Evolutionary conservation across 139 green algal species (phyloP), one percentile per base, ranked within the genome.

Genomic region (Deuterostichococcus epilithicus): DNA sequence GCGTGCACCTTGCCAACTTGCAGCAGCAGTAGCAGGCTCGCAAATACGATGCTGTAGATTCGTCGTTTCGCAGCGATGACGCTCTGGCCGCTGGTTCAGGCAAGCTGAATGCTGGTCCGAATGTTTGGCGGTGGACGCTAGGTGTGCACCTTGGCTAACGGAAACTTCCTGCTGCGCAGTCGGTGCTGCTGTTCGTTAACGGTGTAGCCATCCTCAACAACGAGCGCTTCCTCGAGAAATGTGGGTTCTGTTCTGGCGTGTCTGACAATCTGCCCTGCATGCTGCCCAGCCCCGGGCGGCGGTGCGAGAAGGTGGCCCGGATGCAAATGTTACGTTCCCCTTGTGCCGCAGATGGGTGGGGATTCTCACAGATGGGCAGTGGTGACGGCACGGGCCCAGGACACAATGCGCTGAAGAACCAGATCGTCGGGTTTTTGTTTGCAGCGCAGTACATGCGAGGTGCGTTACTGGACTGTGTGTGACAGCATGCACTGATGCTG

Each of bases 201-300:
- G 91, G 88, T 1, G 80, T 96, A 0, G 93, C 92, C 0, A 83
- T 98, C 1, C 79, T 98, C 0, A 97, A 98, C 81, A 97, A 98
- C 60, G 89, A 97, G 2, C 82, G 94, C 0, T 98, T 98, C 72
- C 75, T 98, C 25, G 91, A 96, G 33, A 88, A 90, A 71, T 88
- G 87, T 94, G 67, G 85, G 90, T 67, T 2, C 22, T 1, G 3
- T n/a, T 0, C 37, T 23, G 5, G 2, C 13, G 28, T 60, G 4
- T 35, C 30, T 36, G 23, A 66, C 37, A 5, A 22, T 25, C 32
- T 75, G 18, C 68, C 39, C 47, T 71, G 68, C 20, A 2, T 81
- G n/a, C 66, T 67, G 8, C 59, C 18, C 32, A 28, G 33, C 45
- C 42, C 15, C 52, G 20, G 18, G 15, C 37, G 34, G 8, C 52